A percentile compares a stretch with the other conserved stretches of the same genome.
Conservation (phyloP, 139 green algal genomes). For the Yamagishiella unicocca region DNA sequence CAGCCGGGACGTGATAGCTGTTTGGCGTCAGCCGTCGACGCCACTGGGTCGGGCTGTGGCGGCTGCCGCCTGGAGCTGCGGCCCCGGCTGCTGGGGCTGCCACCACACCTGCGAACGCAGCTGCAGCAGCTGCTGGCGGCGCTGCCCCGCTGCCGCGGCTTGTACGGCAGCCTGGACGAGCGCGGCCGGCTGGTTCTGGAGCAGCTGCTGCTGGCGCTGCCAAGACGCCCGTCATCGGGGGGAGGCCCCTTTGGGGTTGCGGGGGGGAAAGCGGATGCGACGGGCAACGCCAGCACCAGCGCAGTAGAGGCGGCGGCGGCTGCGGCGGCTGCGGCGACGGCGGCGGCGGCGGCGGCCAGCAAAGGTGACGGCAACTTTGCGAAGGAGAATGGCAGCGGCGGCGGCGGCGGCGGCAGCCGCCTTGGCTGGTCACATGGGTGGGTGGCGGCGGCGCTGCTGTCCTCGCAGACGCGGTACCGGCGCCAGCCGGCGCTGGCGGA, state of each 20-base stretch:
- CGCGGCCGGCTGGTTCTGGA: not conserved
- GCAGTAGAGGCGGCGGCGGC: not conserved
- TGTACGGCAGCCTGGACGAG: constrained; percentile 11
- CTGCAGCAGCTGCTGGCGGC: not conserved
- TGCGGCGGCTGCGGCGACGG: no score
- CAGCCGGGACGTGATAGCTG: not conserved
- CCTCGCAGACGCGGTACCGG: not conserved
- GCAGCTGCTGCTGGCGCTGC: not conserved
- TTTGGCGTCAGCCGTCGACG: not conserved
- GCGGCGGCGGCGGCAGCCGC: not conserved
- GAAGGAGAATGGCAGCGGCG: not conserved
- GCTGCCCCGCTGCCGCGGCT: not conserved
- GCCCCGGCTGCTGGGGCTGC: not conserved
- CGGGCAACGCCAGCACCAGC: not conserved
- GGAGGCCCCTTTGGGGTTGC: not conserved
- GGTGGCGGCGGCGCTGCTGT: not conserved
- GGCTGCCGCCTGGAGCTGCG: not conserved
- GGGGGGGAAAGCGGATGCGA: not conserved
- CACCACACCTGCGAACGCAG: not conserved
- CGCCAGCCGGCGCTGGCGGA: not conserved
- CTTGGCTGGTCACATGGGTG: not conserved
- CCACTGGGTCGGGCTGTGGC: not conserved
- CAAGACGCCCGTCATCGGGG: not conserved
- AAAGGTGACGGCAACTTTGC: not conserved
- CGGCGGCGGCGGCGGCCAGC: no score